Conservation (phyloP, 805 yeast genomes). For the Gaillardinia entomophila region DNA sequence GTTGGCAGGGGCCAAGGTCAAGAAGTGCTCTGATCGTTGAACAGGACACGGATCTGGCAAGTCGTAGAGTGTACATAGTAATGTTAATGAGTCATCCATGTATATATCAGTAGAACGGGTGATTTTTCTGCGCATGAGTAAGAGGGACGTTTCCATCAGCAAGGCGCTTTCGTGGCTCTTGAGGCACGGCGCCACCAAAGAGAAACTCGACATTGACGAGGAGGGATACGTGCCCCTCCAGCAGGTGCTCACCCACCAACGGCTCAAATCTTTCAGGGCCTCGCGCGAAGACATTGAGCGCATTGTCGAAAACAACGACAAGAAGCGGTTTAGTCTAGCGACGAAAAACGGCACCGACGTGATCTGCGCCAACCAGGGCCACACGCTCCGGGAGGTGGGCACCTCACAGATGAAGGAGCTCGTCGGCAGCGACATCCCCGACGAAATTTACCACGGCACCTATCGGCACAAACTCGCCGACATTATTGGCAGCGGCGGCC, state of each 20-base stretch:
- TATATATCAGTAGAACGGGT: no score
- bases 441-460: slow-evolving; percentile 76
- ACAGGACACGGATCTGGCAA: no score
- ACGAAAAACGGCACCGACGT: slow-evolving; percentile 14
- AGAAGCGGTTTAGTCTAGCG: slow-evolving; percentile 60
- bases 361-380: slow-evolving; percentile 94
- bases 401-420: slow-evolving; percentile 36
- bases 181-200: slow-evolving; percentile 80
- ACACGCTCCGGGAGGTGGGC: slow-evolving; percentile 50
- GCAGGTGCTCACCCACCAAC: slow-evolving; percentile 49
- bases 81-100: no score
- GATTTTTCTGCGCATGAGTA: slow-evolving; percentile 1
- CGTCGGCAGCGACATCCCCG: slow-evolving; percentile 41
- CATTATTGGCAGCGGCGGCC: slow-evolving; percentile 50
- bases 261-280: slow-evolving; percentile 51
- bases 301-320: slow-evolving; percentile 62
- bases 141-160: slow-evolving; percentile 54
- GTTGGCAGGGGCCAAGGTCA: slow-evolving; percentile 48
- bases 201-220: slow-evolving; percentile 55
- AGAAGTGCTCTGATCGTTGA: slow-evolving; percentile 19
- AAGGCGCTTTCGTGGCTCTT: slow-evolving; percentile 70
- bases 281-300: slow-evolving; percentile 52
- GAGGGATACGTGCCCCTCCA: slow-evolving; percentile 61
- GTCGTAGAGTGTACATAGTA: no score
- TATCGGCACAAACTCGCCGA: slow-evolving; percentile 37